phyloP scores from a whole-genome alignment of 495 filamentous ascomycete genomes.

The Lasiosphaeria ovina region DNA sequence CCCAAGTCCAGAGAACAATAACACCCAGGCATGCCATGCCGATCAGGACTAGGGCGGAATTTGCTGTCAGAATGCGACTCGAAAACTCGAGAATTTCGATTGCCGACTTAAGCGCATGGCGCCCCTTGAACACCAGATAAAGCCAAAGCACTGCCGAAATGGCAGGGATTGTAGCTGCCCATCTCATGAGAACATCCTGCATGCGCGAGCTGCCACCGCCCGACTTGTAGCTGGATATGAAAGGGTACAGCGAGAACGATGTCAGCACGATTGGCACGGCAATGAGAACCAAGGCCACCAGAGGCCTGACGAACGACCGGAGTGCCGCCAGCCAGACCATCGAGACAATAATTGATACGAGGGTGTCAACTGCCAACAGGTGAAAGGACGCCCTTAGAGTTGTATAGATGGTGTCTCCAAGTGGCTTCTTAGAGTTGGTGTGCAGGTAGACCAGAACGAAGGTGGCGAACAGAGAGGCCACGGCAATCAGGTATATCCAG shows the following conservation, averaged over 20 bases:
- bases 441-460: constrained; percentile 87
- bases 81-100: constrained; percentile 88
- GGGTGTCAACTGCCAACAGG: constrained; percentile 82
- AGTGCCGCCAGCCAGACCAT: constrained; percentile 88
- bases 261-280: constrained; percentile 81
- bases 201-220: constrained; percentile 63
- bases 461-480: constrained; percentile 79
- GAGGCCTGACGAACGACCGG: constrained; percentile 74
- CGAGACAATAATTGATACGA: constrained; percentile 84
- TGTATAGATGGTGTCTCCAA: constrained; percentile 88
- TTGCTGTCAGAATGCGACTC: constrained; percentile 79
- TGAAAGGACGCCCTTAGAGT: constrained; percentile 84
- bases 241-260: constrained; percentile 85
- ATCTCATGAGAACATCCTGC: constrained; percentile 89
- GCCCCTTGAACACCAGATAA: constrained; percentile 73
- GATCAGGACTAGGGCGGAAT: constrained; percentile 76
- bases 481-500: constrained; percentile 81
- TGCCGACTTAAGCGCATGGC: constrained; percentile 74
- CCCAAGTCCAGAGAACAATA: constrained; percentile 87
- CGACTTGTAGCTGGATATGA: constrained; percentile 85
- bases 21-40: constrained; percentile 73
- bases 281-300: constrained; percentile 75
- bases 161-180: constrained; percentile 74
- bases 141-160: constrained; percentile 74
- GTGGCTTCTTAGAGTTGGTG: constrained; percentile 59